These are phyloP conservation scores for Ilex aquifolium DNA, from an alignment of 257 asterid species.

Conservation along the genomic window DNA sequence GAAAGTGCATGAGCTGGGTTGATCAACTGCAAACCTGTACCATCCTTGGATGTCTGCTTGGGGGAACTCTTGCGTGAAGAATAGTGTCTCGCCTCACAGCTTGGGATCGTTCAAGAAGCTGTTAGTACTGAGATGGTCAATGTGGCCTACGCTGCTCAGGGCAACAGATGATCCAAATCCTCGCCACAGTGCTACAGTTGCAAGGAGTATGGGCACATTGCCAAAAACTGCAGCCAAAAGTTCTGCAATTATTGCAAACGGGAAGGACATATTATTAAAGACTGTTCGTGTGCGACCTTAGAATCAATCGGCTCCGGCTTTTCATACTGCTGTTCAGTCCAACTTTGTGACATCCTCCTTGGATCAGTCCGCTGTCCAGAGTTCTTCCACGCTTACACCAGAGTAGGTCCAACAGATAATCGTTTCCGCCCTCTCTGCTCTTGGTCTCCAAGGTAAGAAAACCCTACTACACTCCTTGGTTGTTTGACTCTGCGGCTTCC, in stretches of 20 bases:
- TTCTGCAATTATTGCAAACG: slow-evolving; percentile 13
- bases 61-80: slow-evolving; percentile 8
- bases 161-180: not conserved
- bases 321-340: too few species aligned
- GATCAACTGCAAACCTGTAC: not conserved
- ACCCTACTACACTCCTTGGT: too few species aligned
- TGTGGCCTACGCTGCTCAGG: not conserved
- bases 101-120: not conserved
- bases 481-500: too few species aligned
- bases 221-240: not conserved
- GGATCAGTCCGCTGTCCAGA: too few species aligned
- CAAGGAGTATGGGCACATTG: slow-evolving; percentile 7
- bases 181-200: not conserved
- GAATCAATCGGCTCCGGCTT: too few species aligned
- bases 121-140: not conserved
- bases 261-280: slow-evolving; percentile 1
- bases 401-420: too few species aligned
- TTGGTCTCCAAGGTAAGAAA: too few species aligned
- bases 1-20: not conserved
- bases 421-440: too few species aligned
- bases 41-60: slow-evolving; percentile 1
- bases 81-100: not conserved
- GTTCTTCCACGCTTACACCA: too few species aligned
- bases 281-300: not conserved
- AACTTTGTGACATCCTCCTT: too few species aligned